These are phyloP conservation scores for Pichia scutulata DNA, from an alignment of 805 yeast genomes.

Conservation along the genomic window DNA sequence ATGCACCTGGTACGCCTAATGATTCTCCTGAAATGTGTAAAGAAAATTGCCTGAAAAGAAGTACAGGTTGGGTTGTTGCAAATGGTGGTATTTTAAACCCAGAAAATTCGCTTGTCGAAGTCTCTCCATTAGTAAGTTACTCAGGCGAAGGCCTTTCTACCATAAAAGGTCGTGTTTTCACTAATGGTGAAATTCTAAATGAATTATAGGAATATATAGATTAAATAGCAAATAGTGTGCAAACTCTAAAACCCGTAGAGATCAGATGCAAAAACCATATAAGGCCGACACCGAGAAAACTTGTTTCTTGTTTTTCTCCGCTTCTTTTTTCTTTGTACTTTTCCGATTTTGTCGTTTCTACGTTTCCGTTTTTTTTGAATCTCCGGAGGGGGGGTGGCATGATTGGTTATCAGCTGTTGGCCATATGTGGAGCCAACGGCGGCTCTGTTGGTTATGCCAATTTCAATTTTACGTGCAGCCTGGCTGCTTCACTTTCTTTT, in stretches of 20 bases:
- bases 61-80: slow-evolving; percentile 62
- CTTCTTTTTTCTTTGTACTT: no score
- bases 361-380: no score
- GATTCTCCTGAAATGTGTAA: slow-evolving; percentile 85
- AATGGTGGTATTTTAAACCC: slow-evolving; percentile 58
- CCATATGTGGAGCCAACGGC: background rate
- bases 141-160: slow-evolving; percentile 58
- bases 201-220: background rate
- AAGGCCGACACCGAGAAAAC: no score
- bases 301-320: no score
- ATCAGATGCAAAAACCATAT: no score
- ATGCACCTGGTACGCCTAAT: slow-evolving; percentile 72
- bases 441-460: background rate
- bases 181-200: background rate
- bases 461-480: no score
- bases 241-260: background rate
- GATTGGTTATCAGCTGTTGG: background rate
- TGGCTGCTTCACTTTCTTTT: background rate
- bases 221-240: background rate
- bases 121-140: slow-evolving; percentile 68
- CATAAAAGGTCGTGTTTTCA: background rate
- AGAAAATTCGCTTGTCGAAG: slow-evolving; percentile 55
- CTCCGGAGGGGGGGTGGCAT: background rate
- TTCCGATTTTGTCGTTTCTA: no score
- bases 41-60: slow-evolving; percentile 52